These are phyloP conservation scores for Pistacia atlantica DNA, from an alignment of 345 rosid species.

Conservation along the genomic window DNA sequence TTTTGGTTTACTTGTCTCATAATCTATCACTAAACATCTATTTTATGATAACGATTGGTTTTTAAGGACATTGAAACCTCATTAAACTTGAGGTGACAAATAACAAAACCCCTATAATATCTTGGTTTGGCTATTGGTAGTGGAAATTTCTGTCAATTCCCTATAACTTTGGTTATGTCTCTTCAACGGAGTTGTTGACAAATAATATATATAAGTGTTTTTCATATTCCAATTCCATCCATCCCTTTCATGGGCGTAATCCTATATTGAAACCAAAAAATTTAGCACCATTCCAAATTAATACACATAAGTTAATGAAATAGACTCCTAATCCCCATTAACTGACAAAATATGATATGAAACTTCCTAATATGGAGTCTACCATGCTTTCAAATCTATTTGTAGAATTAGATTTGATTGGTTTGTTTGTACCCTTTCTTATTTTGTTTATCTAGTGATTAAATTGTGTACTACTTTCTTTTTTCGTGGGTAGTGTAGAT, in stretches of 20 bases:
- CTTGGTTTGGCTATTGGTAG: background rate
- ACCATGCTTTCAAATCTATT: too few relatives aligned
- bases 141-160: background rate
- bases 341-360: background rate
- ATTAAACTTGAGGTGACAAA: slow-evolving; percentile 8
- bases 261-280: background rate
- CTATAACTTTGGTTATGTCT: background rate
- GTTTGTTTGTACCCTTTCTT: too few relatives aligned
- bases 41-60: background rate
- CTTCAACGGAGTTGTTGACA: background rate
- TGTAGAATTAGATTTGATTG: too few relatives aligned
- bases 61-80: background rate
- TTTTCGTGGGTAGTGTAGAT: too few relatives aligned
- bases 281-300: background rate
- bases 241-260: slow-evolving; percentile 19
- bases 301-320: background rate
- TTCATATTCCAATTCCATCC: background rate
- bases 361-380: background rate
- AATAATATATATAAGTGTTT: background rate
- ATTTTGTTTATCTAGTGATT: too few relatives aligned
- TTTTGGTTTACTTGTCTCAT: background rate
- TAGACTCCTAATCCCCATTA: background rate
- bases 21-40: background rate
- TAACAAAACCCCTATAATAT: slow-evolving; percentile 6
- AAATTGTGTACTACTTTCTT: too few relatives aligned